These are phyloP conservation scores for Datisca glomerata DNA, from an alignment of 306 rosid species.

Conservation along the genomic window DNA sequence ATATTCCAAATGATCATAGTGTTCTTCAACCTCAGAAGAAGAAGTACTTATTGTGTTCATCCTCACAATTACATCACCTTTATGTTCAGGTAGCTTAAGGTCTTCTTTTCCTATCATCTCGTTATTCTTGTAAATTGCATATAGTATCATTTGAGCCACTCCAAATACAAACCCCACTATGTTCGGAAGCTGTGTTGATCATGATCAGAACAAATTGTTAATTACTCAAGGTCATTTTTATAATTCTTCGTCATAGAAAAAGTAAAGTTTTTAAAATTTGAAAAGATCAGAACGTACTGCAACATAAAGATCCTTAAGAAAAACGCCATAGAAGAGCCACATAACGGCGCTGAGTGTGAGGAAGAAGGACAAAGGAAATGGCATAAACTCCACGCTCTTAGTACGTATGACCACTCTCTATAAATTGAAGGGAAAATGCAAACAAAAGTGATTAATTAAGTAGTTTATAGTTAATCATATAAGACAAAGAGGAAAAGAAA, in stretches of 20 bases:
- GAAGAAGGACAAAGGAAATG: conserved; percentile 58
- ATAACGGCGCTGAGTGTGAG: conserved; percentile 72
- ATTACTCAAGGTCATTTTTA: not conserved
- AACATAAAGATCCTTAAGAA: conserved; percentile 58
- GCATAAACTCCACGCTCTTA: conserved; percentile 97
- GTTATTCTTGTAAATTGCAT: conserved; percentile 37
- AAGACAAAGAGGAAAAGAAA: not conserved
- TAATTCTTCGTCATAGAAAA: not conserved
- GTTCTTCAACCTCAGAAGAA: conserved; percentile 1
- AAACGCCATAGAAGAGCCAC: conserved; percentile 71
- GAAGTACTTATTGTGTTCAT: conserved; percentile 6
- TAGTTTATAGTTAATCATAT: no score
- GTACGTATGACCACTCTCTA: conserved; percentile 83
- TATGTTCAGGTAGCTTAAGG: conserved; percentile 45
- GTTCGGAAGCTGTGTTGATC: conserved; percentile 77
- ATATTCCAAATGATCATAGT: no score
- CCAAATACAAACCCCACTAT: conserved; percentile 66
- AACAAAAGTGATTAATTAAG: not conserved
- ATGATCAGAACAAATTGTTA: not conserved
- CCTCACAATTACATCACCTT: conserved; percentile 26
- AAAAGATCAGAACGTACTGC: conserved; percentile 48
- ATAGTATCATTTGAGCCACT: conserved; percentile 61
- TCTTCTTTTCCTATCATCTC: conserved; percentile 17
- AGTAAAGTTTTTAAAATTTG: not conserved
- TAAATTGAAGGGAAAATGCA: not conserved